Percentiles rank a stretch among this genome's conserved stretches.
These are phyloP conservation scores for Prunus dulcis DNA, from an alignment of 306 rosid genomes.

Conservation along the genomic window DNA sequence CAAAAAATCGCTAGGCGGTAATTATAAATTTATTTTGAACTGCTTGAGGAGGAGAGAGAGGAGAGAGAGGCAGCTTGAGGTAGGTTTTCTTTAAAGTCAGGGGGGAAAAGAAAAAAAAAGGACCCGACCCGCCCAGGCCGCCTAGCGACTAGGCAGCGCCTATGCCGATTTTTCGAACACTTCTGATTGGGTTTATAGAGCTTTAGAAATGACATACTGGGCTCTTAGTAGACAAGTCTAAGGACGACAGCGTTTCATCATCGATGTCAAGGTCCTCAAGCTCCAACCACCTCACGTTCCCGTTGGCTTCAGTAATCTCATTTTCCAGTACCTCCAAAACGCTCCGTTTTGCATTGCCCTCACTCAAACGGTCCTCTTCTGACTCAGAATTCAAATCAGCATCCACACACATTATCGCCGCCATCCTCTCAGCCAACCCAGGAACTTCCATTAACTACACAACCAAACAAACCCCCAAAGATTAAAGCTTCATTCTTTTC, in stretches of 20 bases:
- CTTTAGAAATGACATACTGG: conserved; percentile 44
- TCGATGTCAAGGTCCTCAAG: conserved; percentile 78
- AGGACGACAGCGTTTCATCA: conserved; percentile 57
- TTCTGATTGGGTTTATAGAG: background rate
- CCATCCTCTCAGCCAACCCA: conserved; percentile 89
- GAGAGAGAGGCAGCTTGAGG: too few relatives aligned
- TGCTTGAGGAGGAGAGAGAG: too few relatives aligned
- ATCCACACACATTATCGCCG: conserved; percentile 80
- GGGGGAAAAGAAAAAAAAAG: too few relatives aligned
- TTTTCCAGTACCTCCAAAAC: conserved; percentile 49
- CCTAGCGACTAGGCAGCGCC: too few relatives aligned
- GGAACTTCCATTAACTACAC: conserved; percentile 72
- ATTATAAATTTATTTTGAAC: too few relatives aligned
- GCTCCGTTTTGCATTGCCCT: conserved; percentile 20
- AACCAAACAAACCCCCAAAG: conserved; percentile 1
- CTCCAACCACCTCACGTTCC: conserved; percentile 77
- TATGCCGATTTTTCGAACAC: background rate
- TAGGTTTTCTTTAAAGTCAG: too few relatives aligned
- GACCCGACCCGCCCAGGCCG: too few relatives aligned
- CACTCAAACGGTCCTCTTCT: conserved; percentile 36
- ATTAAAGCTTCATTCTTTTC: background rate
- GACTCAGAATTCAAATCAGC: conserved; percentile 37
- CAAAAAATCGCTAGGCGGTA: too few relatives aligned
- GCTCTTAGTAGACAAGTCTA: conserved; percentile 54
- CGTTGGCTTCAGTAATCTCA: conserved; percentile 48